These are phyloP conservation scores for Phaeophleospora eucalypticola DNA, from an alignment of 2,329 filamentous ascomycete genomes.

Conservation along the genomic window DNA sequence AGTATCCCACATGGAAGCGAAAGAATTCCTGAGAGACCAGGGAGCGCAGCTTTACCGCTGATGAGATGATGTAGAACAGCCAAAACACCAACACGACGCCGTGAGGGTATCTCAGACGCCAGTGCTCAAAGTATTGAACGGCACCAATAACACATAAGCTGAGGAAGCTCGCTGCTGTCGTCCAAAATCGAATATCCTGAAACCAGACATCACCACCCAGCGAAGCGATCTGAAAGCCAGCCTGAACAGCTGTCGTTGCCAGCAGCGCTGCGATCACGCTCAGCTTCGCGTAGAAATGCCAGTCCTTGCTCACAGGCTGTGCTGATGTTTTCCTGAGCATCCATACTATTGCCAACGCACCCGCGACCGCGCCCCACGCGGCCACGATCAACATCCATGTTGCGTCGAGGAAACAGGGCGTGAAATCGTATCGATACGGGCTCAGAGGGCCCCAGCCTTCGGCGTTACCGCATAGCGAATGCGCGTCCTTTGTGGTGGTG, in stretches of 20 bases:
- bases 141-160: conserved; percentile 71
- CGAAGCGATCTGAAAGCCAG: conserved; percentile 68
- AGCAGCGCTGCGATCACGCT: conserved; percentile 64
- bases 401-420: conserved; percentile 93
- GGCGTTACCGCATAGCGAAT: conserved; percentile 78
- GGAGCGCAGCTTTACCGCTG: conserved; percentile 79
- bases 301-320: conserved; percentile 70
- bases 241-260: conserved; percentile 65
- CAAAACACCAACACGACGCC: conserved; percentile 89
- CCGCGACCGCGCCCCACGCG: conserved; percentile 76
- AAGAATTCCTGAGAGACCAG: conserved; percentile 75
- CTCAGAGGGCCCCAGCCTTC: conserved; percentile 97
- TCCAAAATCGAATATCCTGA: conserved; percentile 82
- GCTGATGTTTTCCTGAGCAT: conserved; percentile 66
- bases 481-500: conserved; percentile 32
- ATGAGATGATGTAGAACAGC: conserved; percentile 76
- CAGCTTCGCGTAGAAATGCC: conserved; percentile 91
- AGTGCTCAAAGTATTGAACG: conserved; percentile 83
- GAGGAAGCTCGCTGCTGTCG: conserved; percentile 65
- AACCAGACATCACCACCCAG: conserved; percentile 64
- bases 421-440: conserved; percentile 84
- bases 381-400: conserved; percentile 72
- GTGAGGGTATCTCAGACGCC: conserved; percentile 76
- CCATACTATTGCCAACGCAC: conserved; percentile 74
- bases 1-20: conserved; percentile 64